Percentiles rank a stretch among this genome's conserved stretches.
phyloP scores from a whole-genome alignment of 2,329 filamentous ascomycete species.

The Diplodia seriata region DNA sequence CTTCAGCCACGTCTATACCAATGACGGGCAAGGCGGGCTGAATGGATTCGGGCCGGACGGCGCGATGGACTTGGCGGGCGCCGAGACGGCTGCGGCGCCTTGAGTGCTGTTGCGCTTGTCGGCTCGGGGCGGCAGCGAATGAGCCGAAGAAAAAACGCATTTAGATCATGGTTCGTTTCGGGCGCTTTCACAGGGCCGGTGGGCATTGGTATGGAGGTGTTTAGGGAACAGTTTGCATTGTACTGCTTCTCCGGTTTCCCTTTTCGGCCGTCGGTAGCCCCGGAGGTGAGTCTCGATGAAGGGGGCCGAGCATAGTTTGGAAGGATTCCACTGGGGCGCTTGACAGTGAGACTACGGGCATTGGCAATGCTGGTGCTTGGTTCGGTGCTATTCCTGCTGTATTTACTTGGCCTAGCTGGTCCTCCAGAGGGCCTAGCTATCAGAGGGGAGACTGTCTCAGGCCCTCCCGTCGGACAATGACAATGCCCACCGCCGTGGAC shows the following conservation, averaged over 20 bases:
- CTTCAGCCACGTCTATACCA: slow-evolving; percentile 58
- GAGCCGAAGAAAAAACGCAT: neutral
- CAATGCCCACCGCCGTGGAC: neutral
- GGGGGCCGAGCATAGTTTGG: neutral
- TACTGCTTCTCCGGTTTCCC: neutral
- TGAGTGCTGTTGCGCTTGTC: neutral
- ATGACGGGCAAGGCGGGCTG: slow-evolving; percentile 31
- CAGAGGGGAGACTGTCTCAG: neutral
- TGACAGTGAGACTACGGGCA: neutral
- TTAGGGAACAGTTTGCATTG: neutral
- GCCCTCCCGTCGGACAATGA: neutral
- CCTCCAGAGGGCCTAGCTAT: neutral
- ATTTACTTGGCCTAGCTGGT: neutral
- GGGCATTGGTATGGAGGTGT: neutral
- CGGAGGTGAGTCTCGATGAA: neutral
- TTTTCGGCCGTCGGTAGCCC: neutral
- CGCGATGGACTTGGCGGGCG: slow-evolving; percentile 21
- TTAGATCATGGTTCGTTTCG: neutral
- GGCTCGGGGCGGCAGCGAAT: neutral
- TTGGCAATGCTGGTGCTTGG: neutral
- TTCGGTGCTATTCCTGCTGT: neutral
- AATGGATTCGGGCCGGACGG: slow-evolving; percentile 33
- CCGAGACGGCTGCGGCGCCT: slow-evolving; percentile 18
- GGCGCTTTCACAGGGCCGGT: neutral
- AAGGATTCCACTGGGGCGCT: neutral